Evolutionary conservation across 768 basidiomycete species (phyloP), one percentile per base, ranked within the genome.

Genomic region (Suillus tomentosus): DNA sequence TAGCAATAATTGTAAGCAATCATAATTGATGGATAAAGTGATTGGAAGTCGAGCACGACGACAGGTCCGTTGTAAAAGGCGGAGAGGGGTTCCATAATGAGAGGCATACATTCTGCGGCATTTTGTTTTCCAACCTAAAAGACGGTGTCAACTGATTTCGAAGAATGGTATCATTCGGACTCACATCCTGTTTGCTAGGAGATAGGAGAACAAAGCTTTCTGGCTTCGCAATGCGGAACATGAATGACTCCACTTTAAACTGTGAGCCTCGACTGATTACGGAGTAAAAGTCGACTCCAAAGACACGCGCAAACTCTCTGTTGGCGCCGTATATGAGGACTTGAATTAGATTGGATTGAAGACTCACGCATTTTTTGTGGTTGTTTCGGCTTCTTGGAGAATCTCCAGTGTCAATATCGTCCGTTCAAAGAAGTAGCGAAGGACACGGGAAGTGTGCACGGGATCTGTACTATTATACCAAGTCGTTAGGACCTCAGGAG

Each of bases 1-100:
- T 95, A 96, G 71, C 93, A 95, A 74, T 95, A 95, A 74, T 99
- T 99, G 78, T 99, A 96, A 7, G 95, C 96, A 69, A 99, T 96
- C 96, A 99, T 99, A 65, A 98, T 81, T 0, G 95, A 97, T 0
- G 97, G 97, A 74, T 99, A 99, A 31, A 99, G 82, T 2, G 92
- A 95, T 70, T 97, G 94, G 74, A 99, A 99, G 74, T 99, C 97
- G 62, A 99, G 81, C 1, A 99, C 96, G 42, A 98, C 79, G 14
- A 99, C 81, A 5, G 97, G 97, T 68, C 91, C 91, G 48, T 87
- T 91, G 76, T 98, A 99, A 71, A 95, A 96, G 2, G 91, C 92
- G 0, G 95, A 96, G 47, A 87, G 79, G 0, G 96, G 97, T 71
- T 99, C 97, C 87, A 96, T 92, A 62, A 98, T 92, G 22, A 99